These are phyloP conservation scores for Xylaria sp. DNA, from an alignment of 2,329 filamentous ascomycete species.

Conservation along the genomic window DNA sequence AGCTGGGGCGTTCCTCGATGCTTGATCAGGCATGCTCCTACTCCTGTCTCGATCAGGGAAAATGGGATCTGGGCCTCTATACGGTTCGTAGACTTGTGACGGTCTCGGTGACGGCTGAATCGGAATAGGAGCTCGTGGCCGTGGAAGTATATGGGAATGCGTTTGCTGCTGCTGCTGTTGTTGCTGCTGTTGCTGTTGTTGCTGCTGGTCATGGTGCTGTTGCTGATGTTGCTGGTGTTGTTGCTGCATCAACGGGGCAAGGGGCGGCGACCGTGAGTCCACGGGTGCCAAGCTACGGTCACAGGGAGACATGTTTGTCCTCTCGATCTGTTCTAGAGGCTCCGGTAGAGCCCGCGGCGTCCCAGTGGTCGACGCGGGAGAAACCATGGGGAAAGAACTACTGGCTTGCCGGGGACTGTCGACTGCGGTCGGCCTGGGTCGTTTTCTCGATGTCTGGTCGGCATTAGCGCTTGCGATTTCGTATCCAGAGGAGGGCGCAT, in stretches of 20 bases:
- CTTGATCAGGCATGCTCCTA: constrained; percentile 28
- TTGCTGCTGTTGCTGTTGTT: constrained; percentile 26
- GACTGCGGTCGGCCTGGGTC: constrained; percentile 21
- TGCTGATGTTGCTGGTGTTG: constrained; percentile 22
- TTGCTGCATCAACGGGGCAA: constrained; percentile 26
- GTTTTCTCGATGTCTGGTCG: constrained; percentile 28
- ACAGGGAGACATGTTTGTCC: constrained; percentile 28
- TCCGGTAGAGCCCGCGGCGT: constrained; percentile 31
- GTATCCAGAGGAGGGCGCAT: constrained; percentile 32
- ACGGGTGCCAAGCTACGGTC: constrained; percentile 24
- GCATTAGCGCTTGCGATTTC: constrained; percentile 26
- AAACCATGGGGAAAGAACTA: constrained; percentile 26
- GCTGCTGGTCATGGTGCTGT: constrained; percentile 12
- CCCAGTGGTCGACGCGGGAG: constrained; percentile 29
- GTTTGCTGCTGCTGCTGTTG: constrained; percentile 24
- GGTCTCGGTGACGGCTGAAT: constrained; percentile 25
- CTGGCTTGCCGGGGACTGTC: constrained; percentile 28
- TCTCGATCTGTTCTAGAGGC: constrained; percentile 29
- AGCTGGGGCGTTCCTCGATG: constrained; percentile 25
- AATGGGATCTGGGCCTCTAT: constrained; percentile 30
- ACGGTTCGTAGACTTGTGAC: constrained; percentile 25
- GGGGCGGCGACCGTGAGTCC: constrained; percentile 29
- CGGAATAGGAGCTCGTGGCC: constrained; percentile 24
- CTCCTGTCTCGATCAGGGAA: constrained; percentile 33
- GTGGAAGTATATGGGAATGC: constrained; percentile 26